Conservation (phyloP, 176 grass and related monocot species). For the Triticum dicoccoides region DNA sequence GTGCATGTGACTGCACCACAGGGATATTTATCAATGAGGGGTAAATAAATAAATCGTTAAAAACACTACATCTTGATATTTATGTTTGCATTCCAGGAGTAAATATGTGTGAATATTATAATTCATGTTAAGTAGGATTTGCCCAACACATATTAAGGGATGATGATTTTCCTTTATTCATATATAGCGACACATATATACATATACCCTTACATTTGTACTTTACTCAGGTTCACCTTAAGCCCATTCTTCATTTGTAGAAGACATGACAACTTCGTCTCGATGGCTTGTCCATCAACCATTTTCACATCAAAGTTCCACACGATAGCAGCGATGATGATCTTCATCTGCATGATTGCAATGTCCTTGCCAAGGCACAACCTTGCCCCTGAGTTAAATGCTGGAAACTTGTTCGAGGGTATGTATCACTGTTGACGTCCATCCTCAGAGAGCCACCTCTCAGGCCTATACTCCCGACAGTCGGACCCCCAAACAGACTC, state of each 20-base stretch:
- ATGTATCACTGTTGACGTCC: not conserved
- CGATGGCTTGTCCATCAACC: not conserved
- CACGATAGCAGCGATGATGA: not conserved
- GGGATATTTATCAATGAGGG: not conserved
- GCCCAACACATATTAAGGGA: not conserved
- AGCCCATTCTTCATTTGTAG: not conserved
- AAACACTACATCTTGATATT: not conserved
- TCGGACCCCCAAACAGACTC: not conserved
- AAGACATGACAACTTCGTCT: not conserved
- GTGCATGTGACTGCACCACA: not conserved
- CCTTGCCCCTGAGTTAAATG: not conserved
- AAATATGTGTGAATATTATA: not conserved
- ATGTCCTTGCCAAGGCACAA: not conserved
- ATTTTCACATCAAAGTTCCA: not conserved
- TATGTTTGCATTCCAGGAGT: not conserved
- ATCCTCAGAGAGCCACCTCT: not conserved
- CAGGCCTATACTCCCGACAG: not conserved
- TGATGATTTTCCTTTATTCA: not conserved
- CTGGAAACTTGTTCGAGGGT: not conserved
- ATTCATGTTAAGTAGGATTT: not conserved
- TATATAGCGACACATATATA: not conserved
- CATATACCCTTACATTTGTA: not conserved
- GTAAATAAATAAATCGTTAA: not conserved
- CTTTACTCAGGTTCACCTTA: not conserved
- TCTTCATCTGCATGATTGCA: not conserved